Base-by-base conservation (phyloP, 345 rosid genomes). In the Microthlaspi erraticum region DNA sequence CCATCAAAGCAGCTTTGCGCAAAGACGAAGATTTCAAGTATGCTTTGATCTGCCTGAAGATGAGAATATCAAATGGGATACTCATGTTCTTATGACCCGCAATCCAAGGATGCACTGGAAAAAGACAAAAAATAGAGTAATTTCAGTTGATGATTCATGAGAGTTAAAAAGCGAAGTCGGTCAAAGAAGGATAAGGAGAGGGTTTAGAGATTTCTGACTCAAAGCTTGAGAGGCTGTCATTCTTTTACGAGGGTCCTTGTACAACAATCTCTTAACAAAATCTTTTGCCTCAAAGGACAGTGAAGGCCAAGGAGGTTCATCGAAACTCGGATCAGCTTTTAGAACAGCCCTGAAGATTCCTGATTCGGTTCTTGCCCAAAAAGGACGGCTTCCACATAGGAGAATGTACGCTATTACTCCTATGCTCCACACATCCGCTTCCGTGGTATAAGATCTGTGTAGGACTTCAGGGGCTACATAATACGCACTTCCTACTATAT, bases 391-490 rank as follows among this genome's bases (percentile, higher is more conserved):
- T 45, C 99, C 98, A 44, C 99, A 86, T 66, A 94, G 72, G 10
- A 94, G 97, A 81, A 94, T 94, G 78, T 92, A 94, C 13, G 96
- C 86, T 59, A 94, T 89, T 13, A 94, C 98, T n/a, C 99, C 99
- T 46, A 90, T 58, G 73, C 99, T 94, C 99, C 99, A 94, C 18
- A 88, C 95, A 84, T 94, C 99, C 5, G 99, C 99, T 78, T 94
- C 99, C 5, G 96, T 83, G 77, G 82, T 77, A 72, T 94, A 94
- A 70, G 93, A 88, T 81, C 98, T 86, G 71, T 89, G 96, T 48
- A 94, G 85, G 74, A 94, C 99, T 86, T 94, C 99, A 29, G 99
- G 99, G 56, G 98, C 97, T 67, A 94, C 98, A 51, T 94, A 94
- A 76, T 89, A 88, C 3, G 96, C 97, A 64, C 97, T 94, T 53